Percentiles rank a stretch among this genome's conserved stretches.
phyloP scores from a whole-genome alignment of 352 stramenopile species.

The Globisporangium yorkense region DNA sequence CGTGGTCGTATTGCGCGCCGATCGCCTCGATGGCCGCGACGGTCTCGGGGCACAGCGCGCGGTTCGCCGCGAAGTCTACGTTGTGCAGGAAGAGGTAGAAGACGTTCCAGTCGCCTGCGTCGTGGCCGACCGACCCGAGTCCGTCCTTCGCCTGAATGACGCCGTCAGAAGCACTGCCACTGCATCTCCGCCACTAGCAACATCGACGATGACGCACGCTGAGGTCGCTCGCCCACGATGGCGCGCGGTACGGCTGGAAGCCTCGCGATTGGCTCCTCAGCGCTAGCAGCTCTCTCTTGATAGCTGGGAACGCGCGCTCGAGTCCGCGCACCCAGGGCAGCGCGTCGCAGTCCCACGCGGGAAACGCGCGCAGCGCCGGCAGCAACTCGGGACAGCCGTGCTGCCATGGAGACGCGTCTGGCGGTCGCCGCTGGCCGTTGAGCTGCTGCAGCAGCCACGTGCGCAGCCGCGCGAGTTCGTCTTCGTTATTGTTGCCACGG shows the following conservation, averaged over 20 bases:
- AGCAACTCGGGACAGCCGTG: slow-evolving; percentile 60
- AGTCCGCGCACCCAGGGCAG: slow-evolving; percentile 48
- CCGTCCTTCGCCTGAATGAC: slow-evolving; percentile 49
- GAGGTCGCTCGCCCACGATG: slow-evolving; percentile 58
- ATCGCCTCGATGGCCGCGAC: slow-evolving; percentile 54
- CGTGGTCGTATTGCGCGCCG: slow-evolving; percentile 64
- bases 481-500: slow-evolving; percentile 4
- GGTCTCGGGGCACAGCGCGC: slow-evolving; percentile 59
- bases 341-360: slow-evolving; percentile 41
- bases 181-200: neutral
- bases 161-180: too few species aligned
- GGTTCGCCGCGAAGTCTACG: slow-evolving; percentile 71
- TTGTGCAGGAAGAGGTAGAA: slow-evolving; percentile 88
- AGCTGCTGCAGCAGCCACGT: slow-evolving; percentile 70
- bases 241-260: slow-evolving; percentile 79
- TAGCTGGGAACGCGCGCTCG: slow-evolving; percentile 41
- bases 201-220: slow-evolving; percentile 16
- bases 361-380: slow-evolving; percentile 29
- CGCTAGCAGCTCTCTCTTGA: slow-evolving; percentile 57
- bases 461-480: slow-evolving; percentile 32
- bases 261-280: slow-evolving; percentile 25
- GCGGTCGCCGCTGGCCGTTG: slow-evolving; percentile 30
- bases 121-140: slow-evolving; percentile 65
- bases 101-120: slow-evolving; percentile 85
- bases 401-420: slow-evolving; percentile 45